Evolutionary conservation across 495 filamentous ascomycete species (phyloP), one percentile per base, ranked within the genome.

Genomic region (Talaromyces trachyspermus): DNA sequence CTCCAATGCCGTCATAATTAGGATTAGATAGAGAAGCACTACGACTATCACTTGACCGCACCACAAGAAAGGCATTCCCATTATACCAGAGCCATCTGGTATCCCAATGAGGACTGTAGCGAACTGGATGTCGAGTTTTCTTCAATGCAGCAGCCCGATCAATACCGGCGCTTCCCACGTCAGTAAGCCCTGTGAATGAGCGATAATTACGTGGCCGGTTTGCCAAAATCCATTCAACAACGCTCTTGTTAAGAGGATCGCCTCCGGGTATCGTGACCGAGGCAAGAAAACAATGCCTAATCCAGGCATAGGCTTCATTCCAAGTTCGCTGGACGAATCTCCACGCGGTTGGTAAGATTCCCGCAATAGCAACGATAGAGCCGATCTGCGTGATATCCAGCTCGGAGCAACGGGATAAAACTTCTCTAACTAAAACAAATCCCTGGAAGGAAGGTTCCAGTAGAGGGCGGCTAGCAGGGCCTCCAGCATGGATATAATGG

Each of bases 191-290:
- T 8, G 42, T 44, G 18, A 44, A 44, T 5, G 25, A 44, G 12
- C 42, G 42, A 44, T 44, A 44, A 20, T 44, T 29, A 4, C 42
- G n/a, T 15, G 25, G 27, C 10, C 42, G 24, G 24, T 44, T 44
- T 29, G 42, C 24, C 3, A 44, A 25, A 9, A 44, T 44, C 42
- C 42, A 44, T 44, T 44, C 25, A 23, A 44, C 42, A 3, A 44
- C 42, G 42, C 42, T 44, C 25, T 25, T 18, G 18, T 44, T 44
- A 1, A 44, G 42, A 44, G 42, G 42, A 18, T 44, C 42, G 6
- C 42, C 42, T 32, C 42, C 42, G 17, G 42, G 42, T 30, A 44
- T 44, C 10, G 42, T 30, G 12, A 44, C 42, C 2, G 42, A 44
- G 12, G 42, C 42, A 2, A 44, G 8, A n/a, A 44, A 18, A 33